A percentile compares a stretch with the other conserved stretches of the same genome.
Evolutionary conservation across 108 stramenopile species (phyloP).

Genomic region (Cyclotella kingstonii): DNA sequence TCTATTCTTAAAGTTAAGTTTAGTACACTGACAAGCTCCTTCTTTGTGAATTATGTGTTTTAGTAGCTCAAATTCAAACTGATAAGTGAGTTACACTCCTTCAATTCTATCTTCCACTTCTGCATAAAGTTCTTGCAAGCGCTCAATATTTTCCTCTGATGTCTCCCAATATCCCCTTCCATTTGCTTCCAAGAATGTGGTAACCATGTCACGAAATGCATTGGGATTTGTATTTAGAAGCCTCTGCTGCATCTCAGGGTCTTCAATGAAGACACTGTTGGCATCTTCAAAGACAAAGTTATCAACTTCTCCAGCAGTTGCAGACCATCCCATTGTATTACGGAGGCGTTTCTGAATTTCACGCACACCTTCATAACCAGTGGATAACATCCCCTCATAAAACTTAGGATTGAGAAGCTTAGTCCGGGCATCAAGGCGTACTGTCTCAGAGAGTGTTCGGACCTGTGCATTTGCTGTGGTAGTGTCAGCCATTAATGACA

Average conservation of each 20-base stretch:
- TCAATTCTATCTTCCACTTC: constrained; percentile 97
- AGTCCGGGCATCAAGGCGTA: constrained; percentile 95
- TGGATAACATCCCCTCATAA: constrained; percentile 96
- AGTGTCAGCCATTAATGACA: constrained; percentile 96
- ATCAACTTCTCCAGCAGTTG: constrained; percentile 96
- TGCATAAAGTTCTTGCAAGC: constrained; percentile 94
- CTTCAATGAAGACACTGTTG: constrained; percentile 93
- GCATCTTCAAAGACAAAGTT: constrained; percentile 99
- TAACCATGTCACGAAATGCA: constrained; percentile 96
- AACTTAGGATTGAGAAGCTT: constrained; percentile 98
- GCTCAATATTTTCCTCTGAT: constrained; percentile 92
- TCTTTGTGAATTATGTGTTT: too few relatives aligned
- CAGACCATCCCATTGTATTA: constrained; percentile 98
- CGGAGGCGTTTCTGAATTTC: constrained; percentile 97
- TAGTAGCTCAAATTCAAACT: too few relatives aligned
- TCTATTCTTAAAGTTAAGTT: too few relatives aligned
- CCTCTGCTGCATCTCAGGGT: constrained; percentile 92
- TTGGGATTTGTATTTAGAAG: constrained; percentile 94
- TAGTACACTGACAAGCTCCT: too few relatives aligned
- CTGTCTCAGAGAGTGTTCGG: constrained; percentile 91
- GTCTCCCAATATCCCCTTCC: constrained; percentile 96
- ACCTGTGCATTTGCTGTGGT: constrained; percentile 97
- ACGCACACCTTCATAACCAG: constrained; percentile 95
- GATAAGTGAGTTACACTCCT: constrained; percentile 81
- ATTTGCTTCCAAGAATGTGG: constrained; percentile 96